These are phyloP conservation scores for Taxillus chinensis DNA, from an alignment of 164 flowering plant genomes.

Conservation along the genomic window DNA sequence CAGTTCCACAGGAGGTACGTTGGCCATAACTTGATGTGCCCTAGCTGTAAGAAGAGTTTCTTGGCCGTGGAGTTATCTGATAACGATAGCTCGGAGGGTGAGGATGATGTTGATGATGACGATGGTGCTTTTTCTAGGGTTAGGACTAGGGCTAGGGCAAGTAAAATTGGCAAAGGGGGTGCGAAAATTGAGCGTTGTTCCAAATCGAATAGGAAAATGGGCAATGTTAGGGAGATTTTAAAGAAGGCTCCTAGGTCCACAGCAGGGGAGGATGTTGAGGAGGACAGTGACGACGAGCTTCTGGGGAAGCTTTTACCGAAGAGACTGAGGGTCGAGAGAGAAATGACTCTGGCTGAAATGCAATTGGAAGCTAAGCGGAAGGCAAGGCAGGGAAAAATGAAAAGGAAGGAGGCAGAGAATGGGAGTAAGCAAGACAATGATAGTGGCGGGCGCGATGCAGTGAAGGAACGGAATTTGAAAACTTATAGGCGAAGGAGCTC, in stretches of 20 bases:
- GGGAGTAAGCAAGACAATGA: slow-evolving; percentile 5
- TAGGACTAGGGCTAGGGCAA: slow-evolving; percentile 1
- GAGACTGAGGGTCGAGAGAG: slow-evolving; percentile 12
- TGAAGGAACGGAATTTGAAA: not conserved
- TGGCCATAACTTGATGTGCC: slow-evolving; percentile 62
- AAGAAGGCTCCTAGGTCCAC: slow-evolving; percentile 6
- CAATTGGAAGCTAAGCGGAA: slow-evolving; percentile 28
- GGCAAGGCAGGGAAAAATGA: not conserved
- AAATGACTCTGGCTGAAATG: slow-evolving; percentile 69
- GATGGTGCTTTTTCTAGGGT: not conserved
- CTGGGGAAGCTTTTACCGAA: not conserved
- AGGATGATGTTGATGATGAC: slow-evolving; percentile 9
- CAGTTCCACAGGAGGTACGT: slow-evolving; percentile 69
- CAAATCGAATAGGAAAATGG: slow-evolving; percentile 7
- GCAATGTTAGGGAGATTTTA: slow-evolving; percentile 1
- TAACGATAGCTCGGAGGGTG: not conserved
- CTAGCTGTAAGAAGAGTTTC: slow-evolving; percentile 65
- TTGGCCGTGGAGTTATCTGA: slow-evolving; percentile 42
- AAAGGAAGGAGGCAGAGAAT: slow-evolving; percentile 11
- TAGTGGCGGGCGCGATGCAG: not conserved
- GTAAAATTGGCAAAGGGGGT: not conserved
- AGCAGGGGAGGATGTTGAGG: slow-evolving; percentile 3
- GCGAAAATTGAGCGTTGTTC: not conserved
- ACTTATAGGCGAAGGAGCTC: slow-evolving; percentile 1
- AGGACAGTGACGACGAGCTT: slow-evolving; percentile 14